These are phyloP conservation scores for Fraxinus floribunda DNA, from an alignment of 305 asterid genomes.

Conservation along the genomic window DNA sequence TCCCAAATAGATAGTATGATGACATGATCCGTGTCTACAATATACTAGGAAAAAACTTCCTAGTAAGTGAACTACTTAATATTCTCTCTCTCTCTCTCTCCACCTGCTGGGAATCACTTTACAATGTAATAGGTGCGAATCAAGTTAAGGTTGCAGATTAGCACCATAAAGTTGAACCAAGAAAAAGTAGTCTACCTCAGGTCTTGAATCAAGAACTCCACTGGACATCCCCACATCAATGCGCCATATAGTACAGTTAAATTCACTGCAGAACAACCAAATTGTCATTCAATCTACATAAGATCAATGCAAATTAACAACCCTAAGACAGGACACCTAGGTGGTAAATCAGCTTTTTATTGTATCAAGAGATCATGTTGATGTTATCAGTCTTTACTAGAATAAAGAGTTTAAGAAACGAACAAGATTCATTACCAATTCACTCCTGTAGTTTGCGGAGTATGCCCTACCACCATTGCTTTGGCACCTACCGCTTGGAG, in stretches of 20 bases:
- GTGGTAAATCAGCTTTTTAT: not conserved
- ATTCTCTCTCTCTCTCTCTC: not conserved
- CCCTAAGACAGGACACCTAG: not conserved
- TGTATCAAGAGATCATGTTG: constrained; percentile 8
- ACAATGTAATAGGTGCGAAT: not conserved
- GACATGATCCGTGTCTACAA: not conserved
- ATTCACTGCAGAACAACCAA: constrained; percentile 55
- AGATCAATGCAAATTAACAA: constrained; percentile 5
- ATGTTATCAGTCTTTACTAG: constrained; percentile 16
- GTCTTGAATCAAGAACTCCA: constrained; percentile 88
- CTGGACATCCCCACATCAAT: constrained; percentile 97
- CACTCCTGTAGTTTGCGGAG: constrained; percentile 86
- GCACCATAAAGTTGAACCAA: constrained; percentile 9
- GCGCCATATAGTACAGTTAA: constrained; percentile 75
- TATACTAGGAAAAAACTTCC: not conserved
- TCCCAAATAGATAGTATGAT: not conserved
- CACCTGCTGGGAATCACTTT: not conserved
- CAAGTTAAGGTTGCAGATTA: not conserved
- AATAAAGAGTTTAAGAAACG: not conserved
- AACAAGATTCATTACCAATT: constrained; percentile 58
- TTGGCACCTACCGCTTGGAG: constrained; percentile 76
- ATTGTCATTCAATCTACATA: constrained; percentile 12
- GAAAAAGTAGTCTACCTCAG: constrained; percentile 60
- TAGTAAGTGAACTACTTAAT: not conserved
- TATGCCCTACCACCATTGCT: constrained; percentile 97